Base-by-base conservation (phyloP, 257 asterid genomes). In the Solanum acaule region DNA sequence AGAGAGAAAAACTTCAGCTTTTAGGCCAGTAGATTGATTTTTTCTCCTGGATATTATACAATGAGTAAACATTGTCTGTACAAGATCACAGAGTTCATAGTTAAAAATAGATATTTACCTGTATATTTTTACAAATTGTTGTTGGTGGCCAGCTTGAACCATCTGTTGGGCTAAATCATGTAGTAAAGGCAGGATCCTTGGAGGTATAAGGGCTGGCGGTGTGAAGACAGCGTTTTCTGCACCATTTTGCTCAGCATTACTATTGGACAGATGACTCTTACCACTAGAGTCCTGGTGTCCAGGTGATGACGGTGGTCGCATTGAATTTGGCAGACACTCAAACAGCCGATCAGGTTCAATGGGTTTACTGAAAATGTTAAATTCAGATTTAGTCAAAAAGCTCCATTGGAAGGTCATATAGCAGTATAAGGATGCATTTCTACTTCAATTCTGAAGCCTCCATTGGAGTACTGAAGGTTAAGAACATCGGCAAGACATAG, bases 291-390 rank as follows among this genome's bases (percentile, higher is more conserved):
- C 86, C 61, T 84, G 93, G 42, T 92, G 93, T 86, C 95, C 98
- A 67, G 98, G 96, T 90, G 98, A 94, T 91, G 99, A 91, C 35
- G 95, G 92, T 89, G 99, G 99, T 46, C 98, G 91, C 98, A 97
- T 94, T 85, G 99, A 95, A 94, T 92, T 95, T 88, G 99, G 99
- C 61, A 97, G 99, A 89, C 99, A 93, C 92, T 96, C 99, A 93
- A 97, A 97, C 90, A 97, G 99, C 56, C 95, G 94, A 87, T 97
- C 99, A 70, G 99, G 99, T 91, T 97, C 99, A 87, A 97, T 95
- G 83, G 99, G 94, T 90, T 96, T 95, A 94, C 99, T 97, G 98
- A 83, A 92, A 89, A 83, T 46, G 87, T 79, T 87, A 61, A 29
- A 73, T 40, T 88, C 42, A 86, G 70, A 83, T 83, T 33, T 73